These are phyloP conservation scores for Pyrenophora tritici-repentis DNA, from an alignment of 2,329 filamentous ascomycete species.

Conservation along the genomic window DNA sequence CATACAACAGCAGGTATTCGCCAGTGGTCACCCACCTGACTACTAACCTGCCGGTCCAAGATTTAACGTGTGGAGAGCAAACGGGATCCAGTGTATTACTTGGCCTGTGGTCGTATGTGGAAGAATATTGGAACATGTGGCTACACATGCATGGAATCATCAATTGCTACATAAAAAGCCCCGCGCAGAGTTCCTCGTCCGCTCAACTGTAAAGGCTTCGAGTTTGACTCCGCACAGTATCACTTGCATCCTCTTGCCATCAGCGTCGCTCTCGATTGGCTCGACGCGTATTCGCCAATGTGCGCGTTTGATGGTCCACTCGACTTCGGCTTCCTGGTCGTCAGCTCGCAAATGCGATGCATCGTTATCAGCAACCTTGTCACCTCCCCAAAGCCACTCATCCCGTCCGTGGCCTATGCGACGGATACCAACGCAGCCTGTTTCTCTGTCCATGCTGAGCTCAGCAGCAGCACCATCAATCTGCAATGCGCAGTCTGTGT, in stretches of 20 bases:
- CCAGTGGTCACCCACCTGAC: slow-evolving; percentile 1
- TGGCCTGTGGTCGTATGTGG: slow-evolving; percentile 10
- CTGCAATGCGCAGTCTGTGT: slow-evolving; percentile 29
- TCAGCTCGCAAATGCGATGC: slow-evolving; percentile 9
- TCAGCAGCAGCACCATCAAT: slow-evolving; percentile 31
- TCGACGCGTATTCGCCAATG: slow-evolving; percentile 62
- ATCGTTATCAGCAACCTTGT: neutral
- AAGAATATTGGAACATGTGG: neutral
- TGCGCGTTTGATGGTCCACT: slow-evolving; percentile 46
- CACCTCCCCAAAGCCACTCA: neutral
- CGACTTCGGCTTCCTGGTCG: slow-evolving; percentile 26
- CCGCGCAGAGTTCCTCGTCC: slow-evolving; percentile 67
- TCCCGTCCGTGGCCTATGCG: neutral
- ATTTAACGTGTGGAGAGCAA: slow-evolving; percentile 3
- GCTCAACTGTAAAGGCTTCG: slow-evolving; percentile 70
- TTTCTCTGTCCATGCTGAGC: slow-evolving; percentile 18
- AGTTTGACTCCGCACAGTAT: slow-evolving; percentile 76
- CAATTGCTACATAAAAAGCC: slow-evolving; percentile 59
- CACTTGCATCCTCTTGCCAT: slow-evolving; percentile 66
- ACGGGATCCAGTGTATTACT: slow-evolving; percentile 1
- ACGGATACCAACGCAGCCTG: slow-evolving; percentile 25
- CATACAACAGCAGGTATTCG: slow-evolving; percentile 12
- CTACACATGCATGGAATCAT: neutral
- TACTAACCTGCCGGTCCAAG: slow-evolving; percentile 6
- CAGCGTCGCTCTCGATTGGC: slow-evolving; percentile 46